phyloP scores from a whole-genome alignment of 2,329 filamentous ascomycete species.

The Aureobasidium zeae region DNA sequence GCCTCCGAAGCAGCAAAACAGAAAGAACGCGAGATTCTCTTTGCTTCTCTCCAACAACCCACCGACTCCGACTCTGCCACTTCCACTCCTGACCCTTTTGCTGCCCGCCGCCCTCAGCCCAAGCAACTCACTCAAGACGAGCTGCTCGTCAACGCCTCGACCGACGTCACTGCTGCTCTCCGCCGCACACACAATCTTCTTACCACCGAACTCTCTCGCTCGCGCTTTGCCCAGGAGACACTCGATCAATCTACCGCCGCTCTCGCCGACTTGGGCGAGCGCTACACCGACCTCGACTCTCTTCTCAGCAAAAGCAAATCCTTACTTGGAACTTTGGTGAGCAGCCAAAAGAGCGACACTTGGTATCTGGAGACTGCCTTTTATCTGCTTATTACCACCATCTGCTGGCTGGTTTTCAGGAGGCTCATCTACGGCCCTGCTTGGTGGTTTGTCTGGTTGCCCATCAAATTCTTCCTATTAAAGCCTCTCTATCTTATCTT shows the following conservation, averaged over 20 bases:
- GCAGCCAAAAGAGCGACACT: conserved; percentile 89
- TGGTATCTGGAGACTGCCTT: conserved; percentile 94
- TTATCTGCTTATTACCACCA: conserved; percentile 67
- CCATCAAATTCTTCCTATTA: conserved; percentile 30
- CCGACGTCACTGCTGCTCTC: conserved; percentile 75
- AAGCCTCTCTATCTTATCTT: conserved; percentile 17
- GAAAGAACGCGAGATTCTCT: conserved; percentile 66
- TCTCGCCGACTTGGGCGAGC: conserved; percentile 69
- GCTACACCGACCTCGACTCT: conserved; percentile 69
- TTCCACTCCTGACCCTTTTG: conserved; percentile 30
- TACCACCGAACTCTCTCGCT: conserved; percentile 72
- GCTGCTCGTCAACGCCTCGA: conserved; percentile 62
- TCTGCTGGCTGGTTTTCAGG: conserved; percentile 78
- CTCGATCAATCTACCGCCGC: conserved; percentile 75
- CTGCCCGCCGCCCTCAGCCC: conserved; percentile 25
- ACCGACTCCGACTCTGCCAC: conserved; percentile 20
- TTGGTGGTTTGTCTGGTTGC: conserved; percentile 82
- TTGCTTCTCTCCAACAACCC: conserved; percentile 52
- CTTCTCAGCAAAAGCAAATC: conserved; percentile 66
- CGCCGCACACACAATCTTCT: conserved; percentile 81
- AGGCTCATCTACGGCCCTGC: conserved; percentile 78
- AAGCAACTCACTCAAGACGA: conserved; percentile 60
- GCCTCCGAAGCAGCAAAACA: conserved; percentile 64
- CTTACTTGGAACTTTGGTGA: conserved; percentile 68
- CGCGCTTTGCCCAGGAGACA: conserved; percentile 82